A percentile compares a stretch with the other conserved stretches of the same genome.
These are phyloP conservation scores for Trametes sanguinea DNA, from an alignment of 768 basidiomycete genomes.

Conservation along the genomic window DNA sequence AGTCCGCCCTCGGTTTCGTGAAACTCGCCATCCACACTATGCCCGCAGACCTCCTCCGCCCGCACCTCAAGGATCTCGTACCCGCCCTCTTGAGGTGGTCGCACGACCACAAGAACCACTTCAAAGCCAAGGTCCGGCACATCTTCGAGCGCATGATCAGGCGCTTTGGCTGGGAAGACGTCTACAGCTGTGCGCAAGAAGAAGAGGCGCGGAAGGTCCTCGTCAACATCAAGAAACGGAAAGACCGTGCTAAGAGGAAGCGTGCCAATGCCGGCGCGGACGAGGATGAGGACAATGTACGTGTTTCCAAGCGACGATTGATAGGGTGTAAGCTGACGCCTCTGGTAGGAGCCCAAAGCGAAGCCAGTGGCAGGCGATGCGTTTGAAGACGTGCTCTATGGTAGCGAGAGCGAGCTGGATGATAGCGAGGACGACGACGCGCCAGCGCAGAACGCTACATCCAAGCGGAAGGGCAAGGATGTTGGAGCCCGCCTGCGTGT, in stretches of 20 bases:
- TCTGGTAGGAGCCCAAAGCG: conserved; percentile 32
- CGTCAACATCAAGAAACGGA: conserved; percentile 92
- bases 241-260: conserved; percentile 90
- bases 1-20: conserved; percentile 92
- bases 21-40: conserved; percentile 92
- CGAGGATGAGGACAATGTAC: conserved; percentile 44
- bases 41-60: conserved; percentile 67
- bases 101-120: conserved; percentile 98
- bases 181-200: conserved; percentile 71
- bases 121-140: conserved; percentile 95
- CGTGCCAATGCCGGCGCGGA: conserved; percentile 62
- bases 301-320: conserved; percentile 1
- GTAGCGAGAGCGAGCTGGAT: conserved; percentile 89
- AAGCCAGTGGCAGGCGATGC: conserved; percentile 68
- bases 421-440: conserved; percentile 60
- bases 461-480: conserved; percentile 40
- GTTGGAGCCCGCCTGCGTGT: conserved; percentile 69
- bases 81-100: conserved; percentile 89
- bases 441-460: conserved; percentile 37
- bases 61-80: conserved; percentile 76
- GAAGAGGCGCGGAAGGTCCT: conserved; percentile 88
- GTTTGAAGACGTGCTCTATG: conserved; percentile 96
- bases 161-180: conserved; percentile 84
- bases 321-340: background rate
- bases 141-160: conserved; percentile 96